Evolutionary conservation across 116 monocot species (phyloP), one percentile per base, ranked within the genome.

Genomic region (Iris pallida): DNA sequence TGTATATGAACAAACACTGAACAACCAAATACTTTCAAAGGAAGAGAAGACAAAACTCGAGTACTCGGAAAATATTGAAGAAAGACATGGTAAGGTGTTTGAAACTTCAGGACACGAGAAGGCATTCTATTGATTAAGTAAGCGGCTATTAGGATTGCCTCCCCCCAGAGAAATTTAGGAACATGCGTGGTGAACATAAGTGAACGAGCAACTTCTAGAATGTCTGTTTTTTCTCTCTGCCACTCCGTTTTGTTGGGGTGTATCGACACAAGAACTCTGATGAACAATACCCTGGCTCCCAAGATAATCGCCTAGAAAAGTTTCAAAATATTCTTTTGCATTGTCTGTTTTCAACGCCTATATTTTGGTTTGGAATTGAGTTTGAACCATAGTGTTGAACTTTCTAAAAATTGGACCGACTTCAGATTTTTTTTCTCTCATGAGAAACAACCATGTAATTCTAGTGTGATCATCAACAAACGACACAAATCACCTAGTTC

Each of bases 381-480:
- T 56, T 17, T 15, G 0, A 56, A 56, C 8, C 16, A 56, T n/a
- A 14, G 4, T 53, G n/a, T 53, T 56, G 8, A 8, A 16, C 4
- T 15, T 16, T 56, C 11, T 5, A 12, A 53, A 7, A 2, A 53
- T 53, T 3, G 53, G n/a, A 4, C 16, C 16, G 3, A 8, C 16
- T 17, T 56, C 8, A 16, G 55, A 56, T 56, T 56, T 56, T n/a
- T n/a, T n/a, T 17, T 56, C 55, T 17, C 19, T 56, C 55, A 56
- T 56, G n/a, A 56, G 55, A 8, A 16, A 56, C 5, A 17, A 4
- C 16, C 3, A 56, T 2, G 55, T 56, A 4, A 17, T 56, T 56
- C 55, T 56, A 16, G 55, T 4, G 8, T 56, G 55, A 56, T 56
- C 55, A 56, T 56, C 55, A 16, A 56, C 3, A 0, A 56, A 56